Evolutionary conservation across 257 asterid genomes (phyloP).

Genomic region (Solanum clarkiae): DNA sequence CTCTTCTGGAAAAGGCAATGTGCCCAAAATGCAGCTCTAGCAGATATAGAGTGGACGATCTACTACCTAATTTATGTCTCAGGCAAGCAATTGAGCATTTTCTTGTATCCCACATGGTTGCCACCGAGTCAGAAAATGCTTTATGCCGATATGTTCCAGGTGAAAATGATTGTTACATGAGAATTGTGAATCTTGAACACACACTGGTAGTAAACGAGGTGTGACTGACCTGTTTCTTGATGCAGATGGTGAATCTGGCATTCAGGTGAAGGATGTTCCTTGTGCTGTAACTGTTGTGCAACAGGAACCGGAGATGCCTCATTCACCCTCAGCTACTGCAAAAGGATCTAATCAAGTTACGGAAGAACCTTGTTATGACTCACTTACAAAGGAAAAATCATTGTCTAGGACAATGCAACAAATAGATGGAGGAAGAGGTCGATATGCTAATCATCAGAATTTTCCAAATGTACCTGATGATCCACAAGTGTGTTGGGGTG

Average conservation of each 20-base stretch:
- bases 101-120: slow-evolving; percentile 22
- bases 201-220: not conserved
- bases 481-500: slow-evolving; percentile 50
- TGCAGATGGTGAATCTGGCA: slow-evolving; percentile 94
- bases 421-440: slow-evolving; percentile 11
- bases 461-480: slow-evolving; percentile 17
- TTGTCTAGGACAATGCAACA: slow-evolving; percentile 16
- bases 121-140: slow-evolving; percentile 9
- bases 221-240: not conserved
- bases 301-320: slow-evolving; percentile 45
- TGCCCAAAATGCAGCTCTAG: slow-evolving; percentile 83
- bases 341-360: slow-evolving; percentile 60
- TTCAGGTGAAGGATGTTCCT: slow-evolving; percentile 48
- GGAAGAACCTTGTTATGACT: slow-evolving; percentile 18
- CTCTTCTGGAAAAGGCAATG: slow-evolving; percentile 48
- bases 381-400: slow-evolving; percentile 11
- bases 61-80: slow-evolving; percentile 78
- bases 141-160: slow-evolving; percentile 67
- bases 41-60: slow-evolving; percentile 46
- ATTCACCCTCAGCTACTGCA: slow-evolving; percentile 64
- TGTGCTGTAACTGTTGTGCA: slow-evolving; percentile 33
- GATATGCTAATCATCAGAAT: slow-evolving; percentile 10
- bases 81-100: slow-evolving; percentile 66
- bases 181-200: not conserved
- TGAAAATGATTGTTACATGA: slow-evolving; percentile 2